Evolutionary conservation across 176 grass and related monocot genomes (phyloP), one percentile per base, ranked within the genome.

Genomic region (Rhynchospora pubera): DNA sequence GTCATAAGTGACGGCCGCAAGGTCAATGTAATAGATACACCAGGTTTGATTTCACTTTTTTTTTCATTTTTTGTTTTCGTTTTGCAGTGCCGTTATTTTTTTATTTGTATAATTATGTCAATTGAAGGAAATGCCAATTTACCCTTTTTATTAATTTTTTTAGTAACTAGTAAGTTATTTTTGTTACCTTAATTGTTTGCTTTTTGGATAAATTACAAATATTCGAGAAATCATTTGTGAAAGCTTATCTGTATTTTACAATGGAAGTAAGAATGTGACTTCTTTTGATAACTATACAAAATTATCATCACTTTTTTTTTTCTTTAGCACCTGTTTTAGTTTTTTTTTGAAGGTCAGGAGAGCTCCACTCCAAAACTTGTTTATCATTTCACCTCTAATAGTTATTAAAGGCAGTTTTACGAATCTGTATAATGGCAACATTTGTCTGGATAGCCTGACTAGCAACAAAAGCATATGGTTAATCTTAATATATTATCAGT

Each of bases 11-110:
- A n/a, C n/a, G n/a, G 77, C 6, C 88, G 88, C 60, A 44, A 22
- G 0, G 39, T 93, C 1, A 88, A 88, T 21, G 88, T 88, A 0
- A 93, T 93, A 4, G 88, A 93, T n/a, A n/a, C 81, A 1, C 86
- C 91, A 0, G 88, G 91, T 88, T 79, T 69, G 28, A 79, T 76
- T 13, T 46, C 26, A 3, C 74, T 3, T 10, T n/a, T n/a, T n/a
- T n/a, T n/a, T n/a, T n/a, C n/a, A n/a, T 48, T n/a, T n/a, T 79
- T 39, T 39, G 34, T 39, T 39, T 39, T 39, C 4, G 3, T n/a
- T 39, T 32, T n/a, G 6, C 28, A 9, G 28, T 22, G 23, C 22
- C 19, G 6, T 26, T 16, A 0, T 53, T 75, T n/a, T 15, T 26
- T 53, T 53, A 75, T 75, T 14, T 53, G 23, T 0, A 5, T 23